phyloP scores from a whole-genome alignment of 1,284 basidiomycete genomes.

The Malassezia arunalokei region DNA sequence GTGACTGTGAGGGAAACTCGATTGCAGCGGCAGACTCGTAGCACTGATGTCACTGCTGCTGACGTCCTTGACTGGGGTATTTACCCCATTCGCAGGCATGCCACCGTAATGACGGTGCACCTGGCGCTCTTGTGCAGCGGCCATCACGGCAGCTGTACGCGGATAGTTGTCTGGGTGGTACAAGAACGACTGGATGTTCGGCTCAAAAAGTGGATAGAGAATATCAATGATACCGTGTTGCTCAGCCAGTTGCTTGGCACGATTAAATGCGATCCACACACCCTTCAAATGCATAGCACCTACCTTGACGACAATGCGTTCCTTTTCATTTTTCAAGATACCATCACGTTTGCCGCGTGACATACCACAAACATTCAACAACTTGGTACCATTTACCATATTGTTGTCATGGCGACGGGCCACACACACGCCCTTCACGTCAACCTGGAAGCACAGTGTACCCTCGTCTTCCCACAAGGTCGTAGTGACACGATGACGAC shows the following conservation, averaged over 20 bases:
- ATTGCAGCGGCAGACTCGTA: conserved; percentile 4
- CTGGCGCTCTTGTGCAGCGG: conserved; percentile 42
- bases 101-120: conserved; percentile 24
- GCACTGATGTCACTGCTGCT: neutral
- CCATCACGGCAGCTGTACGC: conserved; percentile 42
- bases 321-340: conserved; percentile 46
- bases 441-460: conserved; percentile 45
- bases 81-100: neutral
- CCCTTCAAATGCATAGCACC: conserved; percentile 46
- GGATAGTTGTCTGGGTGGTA: conserved; percentile 46
- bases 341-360: conserved; percentile 46
- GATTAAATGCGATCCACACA: conserved; percentile 45
- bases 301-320: conserved; percentile 45
- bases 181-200: conserved; percentile 45
- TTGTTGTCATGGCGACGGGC: conserved; percentile 45
- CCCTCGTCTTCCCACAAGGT: conserved; percentile 46
- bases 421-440: conserved; percentile 42
- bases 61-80: conserved; percentile 8
- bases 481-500: conserved; percentile 43
- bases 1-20: neutral
- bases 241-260: conserved; percentile 43
- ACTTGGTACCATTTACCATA: conserved; percentile 47
- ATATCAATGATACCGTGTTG: conserved; percentile 41
- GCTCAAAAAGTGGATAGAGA: conserved; percentile 45
- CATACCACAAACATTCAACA: conserved; percentile 45